Base-by-base conservation (phyloP, 1,139 yeast species). In the Williopsis jadinii region DNA sequence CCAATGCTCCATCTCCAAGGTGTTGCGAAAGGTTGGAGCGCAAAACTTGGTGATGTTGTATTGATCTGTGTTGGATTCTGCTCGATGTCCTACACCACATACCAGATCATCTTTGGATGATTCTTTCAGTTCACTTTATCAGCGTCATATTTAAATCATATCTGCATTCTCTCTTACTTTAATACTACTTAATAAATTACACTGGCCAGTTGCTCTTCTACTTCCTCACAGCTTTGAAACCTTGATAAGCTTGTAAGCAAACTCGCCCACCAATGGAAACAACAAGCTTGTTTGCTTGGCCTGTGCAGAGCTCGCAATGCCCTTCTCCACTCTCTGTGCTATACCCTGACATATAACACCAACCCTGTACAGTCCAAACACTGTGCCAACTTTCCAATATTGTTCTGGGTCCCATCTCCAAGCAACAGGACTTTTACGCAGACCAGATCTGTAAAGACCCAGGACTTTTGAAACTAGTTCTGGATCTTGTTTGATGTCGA, bases 271-370 rank as follows among this genome's bases (percentile, higher is more conserved):
- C 11, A 57, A 55, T 11, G 70, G 72, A 48, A 74, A 76, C 49
- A 72, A 56, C 3, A 52, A 47, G 0, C 74, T 79, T 36, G 68
- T 65, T 2, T 61, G 61, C 9, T 61, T 62, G 1, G 86, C 85
- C 41, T 69, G 65, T 0, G 76, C 78, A 37, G 80, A 73, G 30
- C 81, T 74, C 1, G 85, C 85, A 42, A 70, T 73, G 11, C 84
- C 84, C 41, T 69, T 63, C 13, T 71, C 67, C 2, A 70, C 66
- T 44, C 87, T 66, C 63, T 82, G 80, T 10, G 80, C 82, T 45
- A 80, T 77, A 4, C 87, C 87, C 50, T 80, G 87, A 30, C 75
- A 66, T 45, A 80, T 80, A 15, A 80, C 84, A 48, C 77, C 67
- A 30, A 80, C 66, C 35, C 86, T 61, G 39, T 75, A 66, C 41